Percentiles rank a stretch among this genome's conserved stretches.
Conservation (phyloP, 176 grass and related monocot genomes). For the Oryza meyeriana region DNA sequence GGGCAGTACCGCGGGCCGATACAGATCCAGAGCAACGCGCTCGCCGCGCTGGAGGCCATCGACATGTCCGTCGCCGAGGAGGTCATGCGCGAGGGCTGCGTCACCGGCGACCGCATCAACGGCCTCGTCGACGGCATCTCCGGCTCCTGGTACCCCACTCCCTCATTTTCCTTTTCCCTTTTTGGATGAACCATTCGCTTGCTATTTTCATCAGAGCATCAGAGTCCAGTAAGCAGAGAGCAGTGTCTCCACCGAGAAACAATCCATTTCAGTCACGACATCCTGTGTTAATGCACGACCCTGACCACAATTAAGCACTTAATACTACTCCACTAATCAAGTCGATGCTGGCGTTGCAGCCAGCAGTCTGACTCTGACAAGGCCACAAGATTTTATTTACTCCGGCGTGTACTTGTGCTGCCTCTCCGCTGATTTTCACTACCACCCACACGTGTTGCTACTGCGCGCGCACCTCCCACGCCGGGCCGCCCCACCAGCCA, state of each 20-base stretch:
- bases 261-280: not conserved
- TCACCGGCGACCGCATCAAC: conserved; percentile 96
- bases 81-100: conserved; percentile 75
- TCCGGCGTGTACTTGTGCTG: not conserved
- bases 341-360: not conserved
- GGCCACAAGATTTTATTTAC: too few relatives aligned
- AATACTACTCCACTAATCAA: not conserved
- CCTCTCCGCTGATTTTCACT: not conserved
- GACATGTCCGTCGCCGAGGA: conserved; percentile 88
- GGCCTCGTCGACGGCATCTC: conserved; percentile 94
- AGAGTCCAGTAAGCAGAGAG: too few relatives aligned
- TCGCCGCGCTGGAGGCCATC: conserved; percentile 81
- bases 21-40: conserved; percentile 98
- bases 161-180: not conserved
- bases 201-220: not conserved
- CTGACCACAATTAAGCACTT: too few relatives aligned
- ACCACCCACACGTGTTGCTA: not conserved
- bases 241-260: not conserved
- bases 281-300: not conserved
- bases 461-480: not conserved
- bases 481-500: not conserved
- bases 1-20: conserved; percentile 96
- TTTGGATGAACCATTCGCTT: not conserved
- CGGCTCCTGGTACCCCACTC: conserved; percentile 61
- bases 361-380: too few relatives aligned